Evolutionary conservation across 805 yeast genomes (phyloP).

Genomic region (Metschnikowia reukaufii): DNA sequence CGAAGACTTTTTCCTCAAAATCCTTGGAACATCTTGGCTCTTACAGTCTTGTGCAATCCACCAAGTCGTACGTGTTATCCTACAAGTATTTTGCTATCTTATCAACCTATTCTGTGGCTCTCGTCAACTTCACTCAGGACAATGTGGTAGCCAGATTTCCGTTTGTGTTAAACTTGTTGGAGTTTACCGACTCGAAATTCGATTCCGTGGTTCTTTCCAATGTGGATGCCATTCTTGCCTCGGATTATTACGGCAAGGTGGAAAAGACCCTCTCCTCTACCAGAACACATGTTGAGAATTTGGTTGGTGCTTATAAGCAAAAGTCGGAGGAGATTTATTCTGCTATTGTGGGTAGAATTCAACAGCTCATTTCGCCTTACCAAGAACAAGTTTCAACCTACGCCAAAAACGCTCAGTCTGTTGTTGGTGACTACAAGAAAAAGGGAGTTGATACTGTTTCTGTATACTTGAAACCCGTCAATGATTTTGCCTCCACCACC

Average conservation of each 20-base stretch:
- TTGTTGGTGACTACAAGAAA: conserved; percentile 11
- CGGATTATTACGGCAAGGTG: conserved; percentile 14
- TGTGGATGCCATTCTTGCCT: conserved; percentile 22
- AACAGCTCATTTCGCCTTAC: conserved; percentile 11
- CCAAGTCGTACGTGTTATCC: conserved; percentile 25
- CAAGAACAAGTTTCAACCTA: conserved; percentile 12
- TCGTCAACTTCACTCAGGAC: conserved; percentile 23
- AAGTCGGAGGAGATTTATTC: conserved; percentile 11
- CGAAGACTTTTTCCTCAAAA: conserved; percentile 32
- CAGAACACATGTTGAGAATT: conserved; percentile 12
- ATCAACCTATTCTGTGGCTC: conserved; percentile 23
- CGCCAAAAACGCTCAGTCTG: conserved; percentile 13
- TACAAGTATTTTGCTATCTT: conserved; percentile 28
- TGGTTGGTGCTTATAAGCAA: conserved; percentile 7
- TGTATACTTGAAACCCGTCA: conserved; percentile 26
- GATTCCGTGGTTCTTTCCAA: conserved; percentile 25
- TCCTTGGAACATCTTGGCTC: conserved; percentile 33
- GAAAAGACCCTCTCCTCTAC: conserved; percentile 7
- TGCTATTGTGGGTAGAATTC: conserved; percentile 8
- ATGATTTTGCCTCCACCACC: conserved; percentile 26
- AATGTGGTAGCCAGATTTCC: conserved; percentile 26
- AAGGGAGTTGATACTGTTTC: conserved; percentile 18
- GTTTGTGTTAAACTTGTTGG: conserved; percentile 18
- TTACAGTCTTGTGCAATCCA: conserved; percentile 30
- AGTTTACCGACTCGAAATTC: conserved; percentile 25